A percentile compares a stretch with the other conserved stretches of the same genome.
phyloP scores from a whole-genome alignment of 2,329 filamentous ascomycete genomes.

The Colletotrichum chrysophilum region DNA sequence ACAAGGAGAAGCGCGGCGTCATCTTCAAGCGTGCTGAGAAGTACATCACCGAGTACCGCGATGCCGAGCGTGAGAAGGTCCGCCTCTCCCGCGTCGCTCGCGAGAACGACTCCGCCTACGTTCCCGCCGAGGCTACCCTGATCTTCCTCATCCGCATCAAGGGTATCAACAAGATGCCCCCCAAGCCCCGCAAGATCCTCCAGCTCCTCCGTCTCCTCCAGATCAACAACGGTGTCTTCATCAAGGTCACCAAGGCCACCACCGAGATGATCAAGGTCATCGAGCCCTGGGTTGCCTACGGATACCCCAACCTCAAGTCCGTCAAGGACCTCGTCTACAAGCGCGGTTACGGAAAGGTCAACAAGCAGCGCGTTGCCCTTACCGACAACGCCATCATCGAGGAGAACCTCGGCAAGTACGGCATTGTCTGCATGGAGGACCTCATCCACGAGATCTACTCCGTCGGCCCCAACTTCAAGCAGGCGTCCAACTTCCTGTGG shows the following conservation, averaged over 20 bases:
- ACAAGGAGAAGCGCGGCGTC: slow-evolving; percentile 97
- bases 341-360: slow-evolving; percentile 98
- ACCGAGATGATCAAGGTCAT: slow-evolving; percentile 97
- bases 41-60: slow-evolving; percentile 99
- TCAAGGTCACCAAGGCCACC: slow-evolving; percentile 97
- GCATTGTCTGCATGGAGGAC: slow-evolving; percentile 99
- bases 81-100: slow-evolving; percentile 89
- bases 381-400: slow-evolving; percentile 99
- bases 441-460: slow-evolving; percentile 99
- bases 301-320: slow-evolving; percentile 99
- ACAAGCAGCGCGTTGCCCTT: slow-evolving; percentile 96
- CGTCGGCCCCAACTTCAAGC: slow-evolving; percentile 99
- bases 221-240: slow-evolving; percentile 99
- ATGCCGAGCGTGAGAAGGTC: slow-evolving; percentile 97
- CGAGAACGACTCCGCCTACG: slow-evolving; percentile 91
- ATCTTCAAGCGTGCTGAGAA: slow-evolving; percentile 99
- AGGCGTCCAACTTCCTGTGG: slow-evolving; percentile 99
- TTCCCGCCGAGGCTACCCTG: slow-evolving; percentile 93
- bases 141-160: slow-evolving; percentile 99
- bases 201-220: slow-evolving; percentile 99
- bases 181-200: slow-evolving; percentile 99
- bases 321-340: slow-evolving; percentile 99
- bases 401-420: slow-evolving; percentile 95
- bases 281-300: slow-evolving; percentile 98
- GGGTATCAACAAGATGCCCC: slow-evolving; percentile 99